A percentile compares a stretch with the other conserved stretches of the same genome.
phyloP scores from a whole-genome alignment of 306 rosid genomes.

The Echinosophora koreensis region DNA sequence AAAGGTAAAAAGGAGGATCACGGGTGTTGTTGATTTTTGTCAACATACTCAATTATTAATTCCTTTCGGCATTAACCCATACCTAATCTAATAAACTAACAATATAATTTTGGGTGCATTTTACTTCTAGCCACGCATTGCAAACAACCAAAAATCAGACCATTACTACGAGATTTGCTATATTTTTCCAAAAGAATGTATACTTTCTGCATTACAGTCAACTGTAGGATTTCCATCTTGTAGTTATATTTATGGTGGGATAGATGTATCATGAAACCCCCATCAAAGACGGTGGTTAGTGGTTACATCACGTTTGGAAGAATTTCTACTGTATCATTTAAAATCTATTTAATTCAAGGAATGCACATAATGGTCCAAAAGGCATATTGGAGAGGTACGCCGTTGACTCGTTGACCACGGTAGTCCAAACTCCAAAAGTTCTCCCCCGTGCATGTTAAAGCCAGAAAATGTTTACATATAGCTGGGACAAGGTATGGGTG shows the following conservation, averaged over 20 bases:
- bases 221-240: not conserved
- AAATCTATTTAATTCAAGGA: not conserved
- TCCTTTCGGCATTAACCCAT: not conserved
- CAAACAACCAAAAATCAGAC: not conserved
- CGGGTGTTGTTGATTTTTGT: slow-evolving; percentile 6
- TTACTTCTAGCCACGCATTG: not conserved
- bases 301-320: no score
- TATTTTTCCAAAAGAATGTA: not conserved
- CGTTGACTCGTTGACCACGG: slow-evolving; percentile 25
- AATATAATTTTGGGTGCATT: not conserved
- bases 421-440: slow-evolving; percentile 8
- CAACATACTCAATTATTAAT: not conserved
- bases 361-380: not conserved
- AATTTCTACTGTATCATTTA: no score
- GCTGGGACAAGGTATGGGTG: not conserved
- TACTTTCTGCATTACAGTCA: not conserved
- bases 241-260: not conserved
- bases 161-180: not conserved
- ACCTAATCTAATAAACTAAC: not conserved
- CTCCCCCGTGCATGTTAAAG: not conserved
- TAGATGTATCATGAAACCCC: not conserved
- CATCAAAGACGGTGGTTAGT: no score
- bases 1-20: not conserved
- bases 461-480: not conserved
- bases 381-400: not conserved